Evolutionary conservation across 768 basidiomycete genomes (phyloP).

Genomic region (Collybia sp.): DNA sequence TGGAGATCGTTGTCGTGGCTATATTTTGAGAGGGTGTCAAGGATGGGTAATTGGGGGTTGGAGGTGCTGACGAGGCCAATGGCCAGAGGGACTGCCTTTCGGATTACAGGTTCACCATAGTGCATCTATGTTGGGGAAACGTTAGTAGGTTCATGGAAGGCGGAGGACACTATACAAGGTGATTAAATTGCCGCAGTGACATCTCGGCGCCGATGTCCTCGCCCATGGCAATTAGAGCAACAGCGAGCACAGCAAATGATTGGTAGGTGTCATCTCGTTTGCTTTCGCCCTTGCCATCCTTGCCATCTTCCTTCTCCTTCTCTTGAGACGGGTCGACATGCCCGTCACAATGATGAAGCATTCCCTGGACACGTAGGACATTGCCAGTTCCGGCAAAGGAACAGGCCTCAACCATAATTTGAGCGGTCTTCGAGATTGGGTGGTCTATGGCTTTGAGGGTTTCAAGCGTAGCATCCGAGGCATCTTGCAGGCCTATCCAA

Average conservation of each 20-base stretch:
- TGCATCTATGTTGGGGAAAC: constrained; percentile 71
- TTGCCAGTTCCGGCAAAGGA: constrained; percentile 95
- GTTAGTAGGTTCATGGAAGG: constrained; percentile 11
- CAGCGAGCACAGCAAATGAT: constrained; percentile 88
- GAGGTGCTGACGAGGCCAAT: constrained; percentile 93
- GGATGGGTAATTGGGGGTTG: constrained; percentile 89
- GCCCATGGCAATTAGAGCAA: constrained; percentile 95
- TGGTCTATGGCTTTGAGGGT: constrained; percentile 92
- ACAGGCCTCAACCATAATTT: constrained; percentile 90
- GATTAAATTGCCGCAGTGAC: constrained; percentile 96
- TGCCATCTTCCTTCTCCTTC: constrained; percentile 54
- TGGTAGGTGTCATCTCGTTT: constrained; percentile 77
- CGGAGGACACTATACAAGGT: constrained; percentile 56
- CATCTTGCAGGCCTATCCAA: constrained; percentile 78
- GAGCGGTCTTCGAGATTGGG: constrained; percentile 85
- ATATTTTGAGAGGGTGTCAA: constrained; percentile 98
- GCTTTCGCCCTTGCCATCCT: constrained; percentile 35
- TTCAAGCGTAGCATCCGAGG: constrained; percentile 89
- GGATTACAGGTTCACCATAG: constrained; percentile 90
- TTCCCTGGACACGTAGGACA: constrained; percentile 86
- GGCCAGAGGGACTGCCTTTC: constrained; percentile 90
- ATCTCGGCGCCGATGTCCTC: constrained; percentile 98
- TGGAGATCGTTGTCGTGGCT: constrained; percentile 98
- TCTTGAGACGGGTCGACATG: constrained; percentile 60
- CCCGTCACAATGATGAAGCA: constrained; percentile 93